Percentiles rank a stretch among this genome's conserved stretches.
phyloP scores from a whole-genome alignment of 2,329 filamentous ascomycete species.

The Penicillium palitans region DNA sequence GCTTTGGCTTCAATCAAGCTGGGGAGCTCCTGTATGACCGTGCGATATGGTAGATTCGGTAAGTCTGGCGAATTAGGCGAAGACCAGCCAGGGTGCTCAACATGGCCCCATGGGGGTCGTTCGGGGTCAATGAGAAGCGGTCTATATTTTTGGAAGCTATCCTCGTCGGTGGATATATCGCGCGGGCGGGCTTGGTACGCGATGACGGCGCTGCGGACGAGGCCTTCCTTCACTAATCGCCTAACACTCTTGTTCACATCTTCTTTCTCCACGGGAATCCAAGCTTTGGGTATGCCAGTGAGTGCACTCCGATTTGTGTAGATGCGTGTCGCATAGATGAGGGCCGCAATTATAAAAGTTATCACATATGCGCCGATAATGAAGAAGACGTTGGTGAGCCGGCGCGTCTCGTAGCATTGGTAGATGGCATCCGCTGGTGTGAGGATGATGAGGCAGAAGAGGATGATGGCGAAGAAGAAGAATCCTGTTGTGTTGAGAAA shows the following conservation, averaged over 20 bases:
- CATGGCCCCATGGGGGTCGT: conserved; percentile 72
- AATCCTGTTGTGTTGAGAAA: conserved; percentile 82
- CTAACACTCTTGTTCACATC: conserved; percentile 75
- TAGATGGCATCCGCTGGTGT: conserved; percentile 79
- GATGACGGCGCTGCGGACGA: conserved; percentile 76
- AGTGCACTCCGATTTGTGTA: conserved; percentile 82
- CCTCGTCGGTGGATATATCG: conserved; percentile 50
- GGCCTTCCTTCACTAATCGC: conserved; percentile 69
- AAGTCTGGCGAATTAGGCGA: conserved; percentile 74
- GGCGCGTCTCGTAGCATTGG: conserved; percentile 66
- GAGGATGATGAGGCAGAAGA: conserved; percentile 71
- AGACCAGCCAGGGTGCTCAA: conserved; percentile 86
- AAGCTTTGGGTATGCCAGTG: conserved; percentile 79
- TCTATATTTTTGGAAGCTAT: conserved; percentile 31
- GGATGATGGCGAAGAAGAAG: conserved; percentile 70
- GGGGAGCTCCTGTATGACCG: conserved; percentile 79
- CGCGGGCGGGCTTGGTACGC: conserved; percentile 75
- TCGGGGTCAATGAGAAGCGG: conserved; percentile 38
- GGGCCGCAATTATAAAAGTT: conserved; percentile 66
- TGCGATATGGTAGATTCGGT: conserved; percentile 77
- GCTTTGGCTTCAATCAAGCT: conserved; percentile 91
- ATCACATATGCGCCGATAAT: conserved; percentile 74
- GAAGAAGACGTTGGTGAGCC: conserved; percentile 80
- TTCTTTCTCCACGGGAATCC: conserved; percentile 81
- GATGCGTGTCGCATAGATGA: conserved; percentile 80